A percentile compares a stretch with the other conserved stretches of the same genome.
Conservation (phyloP, 148 eudicot species). For the Bassia scoparia region DNA sequence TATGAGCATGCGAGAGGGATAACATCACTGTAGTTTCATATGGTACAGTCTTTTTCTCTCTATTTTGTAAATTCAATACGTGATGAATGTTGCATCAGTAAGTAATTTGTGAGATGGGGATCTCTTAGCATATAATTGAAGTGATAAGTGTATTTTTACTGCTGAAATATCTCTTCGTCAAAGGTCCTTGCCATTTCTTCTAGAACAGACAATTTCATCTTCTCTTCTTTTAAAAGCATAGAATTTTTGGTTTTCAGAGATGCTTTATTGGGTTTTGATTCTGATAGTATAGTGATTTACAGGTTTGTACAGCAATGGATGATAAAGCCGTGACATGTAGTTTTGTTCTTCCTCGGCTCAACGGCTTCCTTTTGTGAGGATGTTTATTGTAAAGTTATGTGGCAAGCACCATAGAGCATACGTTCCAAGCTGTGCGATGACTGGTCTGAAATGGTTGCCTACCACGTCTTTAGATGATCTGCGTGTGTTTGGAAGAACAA, state of each 20-base stretch:
- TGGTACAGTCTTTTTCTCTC: constrained; percentile 17
- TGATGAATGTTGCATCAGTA: background rate
- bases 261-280: background rate
- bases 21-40: constrained; percentile 6
- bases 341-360: constrained; percentile 29
- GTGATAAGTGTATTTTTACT: too few relatives aligned
- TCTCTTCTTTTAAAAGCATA: too few relatives aligned
- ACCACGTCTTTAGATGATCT: constrained; percentile 13
- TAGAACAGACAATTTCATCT: background rate
- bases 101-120: background rate
- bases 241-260: too few relatives aligned
- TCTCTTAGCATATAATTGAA: too few relatives aligned
- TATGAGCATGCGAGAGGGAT: constrained; percentile 71
- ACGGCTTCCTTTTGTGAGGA: constrained; percentile 14
- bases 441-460: background rate
- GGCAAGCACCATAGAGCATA: constrained; percentile 11
- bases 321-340: constrained; percentile 27
- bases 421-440: constrained; percentile 9
- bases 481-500: constrained; percentile 18
- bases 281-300: constrained; percentile 5
- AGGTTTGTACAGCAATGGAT: constrained; percentile 35
- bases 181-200: too few relatives aligned
- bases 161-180: too few relatives aligned
- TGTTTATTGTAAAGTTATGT: constrained; percentile 18
- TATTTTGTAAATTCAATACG: background rate